Evolutionary conservation across 352 stramenopile genomes (phyloP).

Genomic region (Pythium graminicola): DNA sequence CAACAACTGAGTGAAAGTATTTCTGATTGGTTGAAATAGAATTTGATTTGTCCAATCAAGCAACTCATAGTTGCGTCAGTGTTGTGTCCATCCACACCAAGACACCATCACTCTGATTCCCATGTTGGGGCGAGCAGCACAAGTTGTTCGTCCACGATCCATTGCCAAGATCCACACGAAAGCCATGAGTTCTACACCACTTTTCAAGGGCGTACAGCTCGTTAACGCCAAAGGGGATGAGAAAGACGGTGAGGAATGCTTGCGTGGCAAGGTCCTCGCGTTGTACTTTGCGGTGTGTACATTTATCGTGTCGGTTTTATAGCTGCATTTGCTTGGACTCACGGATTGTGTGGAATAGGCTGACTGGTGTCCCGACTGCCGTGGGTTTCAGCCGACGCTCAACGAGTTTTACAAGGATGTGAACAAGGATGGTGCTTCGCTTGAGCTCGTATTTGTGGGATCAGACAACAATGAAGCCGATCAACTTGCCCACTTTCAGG

Average conservation of each 20-base stretch:
- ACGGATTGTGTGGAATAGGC: too few species aligned
- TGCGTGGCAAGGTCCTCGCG: slow-evolving; percentile 51
- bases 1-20: slow-evolving; percentile 11
- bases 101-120: slow-evolving; percentile 10
- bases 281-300: slow-evolving; percentile 71
- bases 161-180: background rate
- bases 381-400: slow-evolving; percentile 64
- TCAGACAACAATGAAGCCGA: slow-evolving; percentile 56
- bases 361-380: slow-evolving; percentile 82
- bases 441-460: slow-evolving; percentile 78
- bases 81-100: too few species aligned
- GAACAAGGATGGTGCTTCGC: slow-evolving; percentile 27
- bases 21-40: slow-evolving; percentile 6
- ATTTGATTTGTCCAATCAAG: too few species aligned
- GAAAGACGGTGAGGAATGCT: slow-evolving; percentile 35
- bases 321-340: too few species aligned
- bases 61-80: too few species aligned
- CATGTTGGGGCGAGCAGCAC: slow-evolving; percentile 16
- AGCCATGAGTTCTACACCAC: slow-evolving; percentile 29
- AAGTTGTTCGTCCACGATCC: slow-evolving; percentile 8
- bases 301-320: too few species aligned
- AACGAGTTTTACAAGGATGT: slow-evolving; percentile 65
- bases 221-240: slow-evolving; percentile 47
- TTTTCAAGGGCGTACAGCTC: slow-evolving; percentile 50
- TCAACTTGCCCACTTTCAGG: slow-evolving; percentile 51